Conservation (phyloP, 1,284 basidiomycete species). For the Sphaerobolus stellatus region DNA sequence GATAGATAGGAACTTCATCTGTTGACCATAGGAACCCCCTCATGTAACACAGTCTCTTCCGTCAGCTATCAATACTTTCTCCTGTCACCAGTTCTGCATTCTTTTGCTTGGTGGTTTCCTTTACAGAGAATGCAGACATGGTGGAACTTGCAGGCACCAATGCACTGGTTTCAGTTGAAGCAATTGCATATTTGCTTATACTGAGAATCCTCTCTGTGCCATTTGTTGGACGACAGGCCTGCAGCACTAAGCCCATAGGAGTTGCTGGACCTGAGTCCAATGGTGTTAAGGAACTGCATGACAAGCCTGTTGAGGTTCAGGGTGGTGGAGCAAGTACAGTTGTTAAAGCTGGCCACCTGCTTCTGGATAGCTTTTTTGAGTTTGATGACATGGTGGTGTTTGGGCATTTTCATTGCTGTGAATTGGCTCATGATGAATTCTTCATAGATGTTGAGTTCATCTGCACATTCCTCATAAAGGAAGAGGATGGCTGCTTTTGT, state of each 20-base stretch:
- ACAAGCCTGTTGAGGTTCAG: not conserved
- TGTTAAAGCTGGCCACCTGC: constrained; percentile 20
- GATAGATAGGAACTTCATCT: not conserved
- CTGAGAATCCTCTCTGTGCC: not conserved
- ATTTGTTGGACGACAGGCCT: too few species aligned
- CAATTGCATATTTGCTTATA: constrained; percentile 12
- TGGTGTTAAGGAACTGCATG: not conserved
- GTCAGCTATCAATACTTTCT: not conserved
- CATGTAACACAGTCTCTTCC: not conserved
- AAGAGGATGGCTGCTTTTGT: constrained; percentile 20
- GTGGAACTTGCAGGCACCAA: constrained; percentile 10
- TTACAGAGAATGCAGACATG: constrained; percentile 20
- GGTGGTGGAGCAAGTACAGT: constrained; percentile 23
- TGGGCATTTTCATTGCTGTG: constrained; percentile 4
- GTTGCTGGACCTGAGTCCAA: not conserved
- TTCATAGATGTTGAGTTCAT: constrained; percentile 28
- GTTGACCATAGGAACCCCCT: not conserved
- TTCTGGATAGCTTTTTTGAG: constrained; percentile 32
- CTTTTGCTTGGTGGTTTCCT: not conserved
- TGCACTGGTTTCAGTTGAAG: constrained; percentile 17
- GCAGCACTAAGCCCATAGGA: too few species aligned
- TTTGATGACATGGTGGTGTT: constrained; percentile 24
- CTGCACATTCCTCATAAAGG: constrained; percentile 28
- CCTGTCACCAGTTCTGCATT: not conserved
- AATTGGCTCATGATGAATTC: constrained; percentile 27